A percentile compares a stretch with the other conserved stretches of the same genome.
Conservation (phyloP, 148 eudicot species). For the Polygonum maritimum region DNA sequence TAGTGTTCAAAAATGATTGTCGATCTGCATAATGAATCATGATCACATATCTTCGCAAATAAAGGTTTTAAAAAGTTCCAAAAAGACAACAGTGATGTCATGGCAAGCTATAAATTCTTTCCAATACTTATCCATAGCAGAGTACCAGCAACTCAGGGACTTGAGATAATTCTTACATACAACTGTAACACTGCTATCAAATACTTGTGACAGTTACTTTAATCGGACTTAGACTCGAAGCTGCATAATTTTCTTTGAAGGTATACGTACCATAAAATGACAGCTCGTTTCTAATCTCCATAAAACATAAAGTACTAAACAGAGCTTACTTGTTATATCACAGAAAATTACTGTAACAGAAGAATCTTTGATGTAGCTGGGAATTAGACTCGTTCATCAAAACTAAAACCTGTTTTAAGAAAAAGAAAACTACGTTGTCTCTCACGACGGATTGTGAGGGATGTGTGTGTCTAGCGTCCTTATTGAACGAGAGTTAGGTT, state of each 20-base stretch:
- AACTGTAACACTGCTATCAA: not conserved
- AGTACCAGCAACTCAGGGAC: not conserved
- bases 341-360: slow-evolving; percentile 65
- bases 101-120: not conserved
- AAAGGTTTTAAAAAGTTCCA: not conserved
- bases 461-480: no score
- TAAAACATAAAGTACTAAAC: not conserved
- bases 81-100: not conserved
- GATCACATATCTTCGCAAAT: not conserved
- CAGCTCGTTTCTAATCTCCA: not conserved
- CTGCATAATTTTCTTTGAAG: not conserved
- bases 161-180: not conserved
- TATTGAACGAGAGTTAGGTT: no score
- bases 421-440: no score
- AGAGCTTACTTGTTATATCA: slow-evolving; percentile 56
- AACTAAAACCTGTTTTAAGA: no score
- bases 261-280: not conserved
- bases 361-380: slow-evolving; percentile 74
- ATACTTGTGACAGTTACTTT: not conserved
- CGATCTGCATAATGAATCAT: slow-evolving; percentile 42
- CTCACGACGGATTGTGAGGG: no score
- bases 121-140: not conserved
- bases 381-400: slow-evolving; percentile 39
- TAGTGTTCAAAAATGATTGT: slow-evolving; percentile 76
- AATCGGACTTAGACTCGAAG: not conserved